Conservation (phyloP, 176 grass and related monocot genomes). For the Cocos nucifera region DNA sequence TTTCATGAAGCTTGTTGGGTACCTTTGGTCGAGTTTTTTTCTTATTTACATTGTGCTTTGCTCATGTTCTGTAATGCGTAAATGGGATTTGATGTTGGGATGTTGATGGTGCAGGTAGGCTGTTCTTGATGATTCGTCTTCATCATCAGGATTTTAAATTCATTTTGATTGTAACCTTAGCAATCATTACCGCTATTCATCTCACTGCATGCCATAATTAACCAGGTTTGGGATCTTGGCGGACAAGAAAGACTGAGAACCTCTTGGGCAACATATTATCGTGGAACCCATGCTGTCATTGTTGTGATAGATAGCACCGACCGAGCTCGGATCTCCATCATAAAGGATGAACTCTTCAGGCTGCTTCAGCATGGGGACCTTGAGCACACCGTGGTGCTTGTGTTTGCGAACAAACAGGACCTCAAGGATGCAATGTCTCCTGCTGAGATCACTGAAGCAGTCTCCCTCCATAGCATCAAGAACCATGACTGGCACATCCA, state of each 20-base stretch:
- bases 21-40: too few relatives aligned
- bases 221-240: conserved; percentile 93
- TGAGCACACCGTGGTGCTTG: conserved; percentile 51
- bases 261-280: conserved; percentile 83
- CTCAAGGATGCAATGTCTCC: conserved; percentile 89
- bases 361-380: conserved; percentile 73
- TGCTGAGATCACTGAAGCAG: conserved; percentile 82
- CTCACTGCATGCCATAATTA: not conserved
- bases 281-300: conserved; percentile 86
- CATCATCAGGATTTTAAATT: too few relatives aligned
- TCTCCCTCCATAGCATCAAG: conserved; percentile 93
- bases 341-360: conserved; percentile 81
- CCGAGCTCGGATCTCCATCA: conserved; percentile 69
- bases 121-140: too few relatives aligned
- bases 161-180: too few relatives aligned
- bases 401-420: conserved; percentile 96
- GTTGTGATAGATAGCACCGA: conserved; percentile 88
- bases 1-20: too few relatives aligned
- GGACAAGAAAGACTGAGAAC: conserved; percentile 86
- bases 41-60: too few relatives aligned
- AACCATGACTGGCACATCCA: conserved; percentile 97
- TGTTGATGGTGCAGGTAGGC: too few relatives aligned
- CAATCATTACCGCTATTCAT: too few relatives aligned
- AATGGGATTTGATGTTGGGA: too few relatives aligned
- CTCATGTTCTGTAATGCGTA: too few relatives aligned